Conservation (phyloP, 306 rosid genomes). For the Carpinus viminea region DNA sequence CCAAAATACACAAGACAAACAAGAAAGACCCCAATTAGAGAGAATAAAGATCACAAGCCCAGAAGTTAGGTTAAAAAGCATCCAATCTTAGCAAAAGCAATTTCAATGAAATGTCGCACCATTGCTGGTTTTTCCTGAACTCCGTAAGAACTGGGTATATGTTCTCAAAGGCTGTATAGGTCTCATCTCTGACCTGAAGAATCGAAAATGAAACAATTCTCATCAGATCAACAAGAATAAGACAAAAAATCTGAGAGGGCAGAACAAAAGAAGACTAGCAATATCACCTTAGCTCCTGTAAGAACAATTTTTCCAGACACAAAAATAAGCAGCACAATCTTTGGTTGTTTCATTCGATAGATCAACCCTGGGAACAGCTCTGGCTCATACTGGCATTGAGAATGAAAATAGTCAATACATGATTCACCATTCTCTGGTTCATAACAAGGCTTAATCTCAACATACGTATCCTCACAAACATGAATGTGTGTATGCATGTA, state of each 20-base stretch:
- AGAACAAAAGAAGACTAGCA: not conserved
- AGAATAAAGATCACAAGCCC: too few relatives aligned
- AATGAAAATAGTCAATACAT: not conserved
- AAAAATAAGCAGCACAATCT: constrained; percentile 89
- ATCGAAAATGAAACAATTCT: not conserved
- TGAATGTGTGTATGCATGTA: not conserved
- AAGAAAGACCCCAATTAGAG: too few relatives aligned
- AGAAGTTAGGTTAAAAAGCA: not conserved
- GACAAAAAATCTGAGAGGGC: not conserved
- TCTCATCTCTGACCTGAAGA: constrained; percentile 82
- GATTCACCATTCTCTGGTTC: not conserved
- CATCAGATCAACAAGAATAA: not conserved
- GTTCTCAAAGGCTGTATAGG: constrained; percentile 92
- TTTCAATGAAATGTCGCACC: constrained; percentile 42
- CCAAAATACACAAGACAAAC: too few relatives aligned
- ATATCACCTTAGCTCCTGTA: constrained; percentile 93
- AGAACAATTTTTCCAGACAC: constrained; percentile 96
- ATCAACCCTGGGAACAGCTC: constrained; percentile 96
- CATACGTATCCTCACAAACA: not conserved
- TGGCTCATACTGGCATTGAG: constrained; percentile 77
- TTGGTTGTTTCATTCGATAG: constrained; percentile 95
- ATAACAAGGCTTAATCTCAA: not conserved
- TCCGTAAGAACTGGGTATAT: constrained; percentile 90
- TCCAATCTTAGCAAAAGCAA: not conserved
- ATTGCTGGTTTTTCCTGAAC: constrained; percentile 92